These are phyloP conservation scores for Ustilago crameri DNA, from an alignment of 1,284 basidiomycete species.

Conservation along the genomic window DNA sequence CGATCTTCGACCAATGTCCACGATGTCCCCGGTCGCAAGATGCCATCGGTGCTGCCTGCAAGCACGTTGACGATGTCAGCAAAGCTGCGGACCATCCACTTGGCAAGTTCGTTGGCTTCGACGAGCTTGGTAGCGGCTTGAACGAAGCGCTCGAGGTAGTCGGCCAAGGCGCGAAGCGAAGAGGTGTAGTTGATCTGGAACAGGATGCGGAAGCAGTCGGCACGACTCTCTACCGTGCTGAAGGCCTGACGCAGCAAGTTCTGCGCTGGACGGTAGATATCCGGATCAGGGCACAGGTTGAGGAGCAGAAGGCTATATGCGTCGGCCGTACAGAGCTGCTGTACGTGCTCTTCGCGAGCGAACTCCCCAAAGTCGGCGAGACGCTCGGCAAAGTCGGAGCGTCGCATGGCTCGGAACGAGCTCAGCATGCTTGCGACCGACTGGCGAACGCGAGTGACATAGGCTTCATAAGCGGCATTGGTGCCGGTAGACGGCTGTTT, in stretches of 20 bases:
- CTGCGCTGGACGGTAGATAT: conserved; percentile 55
- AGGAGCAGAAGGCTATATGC: conserved; percentile 48
- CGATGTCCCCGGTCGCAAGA: conserved; percentile 59
- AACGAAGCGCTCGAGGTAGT: conserved; percentile 52
- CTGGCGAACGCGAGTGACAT: conserved; percentile 40
- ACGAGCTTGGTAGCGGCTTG: conserved; percentile 38
- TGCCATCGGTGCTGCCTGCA: conserved; percentile 59
- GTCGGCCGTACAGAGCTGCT: conserved; percentile 47
- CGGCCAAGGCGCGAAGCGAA: conserved; percentile 42
- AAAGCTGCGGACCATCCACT: conserved; percentile 59
- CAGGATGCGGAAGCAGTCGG: conserved; percentile 59
- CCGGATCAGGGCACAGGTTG: conserved; percentile 53
- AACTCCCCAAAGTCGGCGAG: conserved; percentile 52
- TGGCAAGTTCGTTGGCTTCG: conserved; percentile 58
- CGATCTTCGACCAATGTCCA: conserved; percentile 48
- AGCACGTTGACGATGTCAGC: conserved; percentile 64
- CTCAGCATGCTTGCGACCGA: conserved; percentile 38
- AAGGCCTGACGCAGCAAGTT: conserved; percentile 58
- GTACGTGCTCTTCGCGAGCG: conserved; percentile 37
- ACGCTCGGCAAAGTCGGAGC: conserved; percentile 34
- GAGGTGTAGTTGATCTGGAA: conserved; percentile 44
- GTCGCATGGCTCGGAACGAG: conserved; percentile 38
- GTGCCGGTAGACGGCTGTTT: conserved; percentile 20
- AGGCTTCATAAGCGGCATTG: conserved; percentile 30
- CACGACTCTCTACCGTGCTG: conserved; percentile 49